Evolutionary conservation across 805 yeast genomes (phyloP), one percentile per base, ranked within the genome.

Genomic region (Clavispora fructus): DNA sequence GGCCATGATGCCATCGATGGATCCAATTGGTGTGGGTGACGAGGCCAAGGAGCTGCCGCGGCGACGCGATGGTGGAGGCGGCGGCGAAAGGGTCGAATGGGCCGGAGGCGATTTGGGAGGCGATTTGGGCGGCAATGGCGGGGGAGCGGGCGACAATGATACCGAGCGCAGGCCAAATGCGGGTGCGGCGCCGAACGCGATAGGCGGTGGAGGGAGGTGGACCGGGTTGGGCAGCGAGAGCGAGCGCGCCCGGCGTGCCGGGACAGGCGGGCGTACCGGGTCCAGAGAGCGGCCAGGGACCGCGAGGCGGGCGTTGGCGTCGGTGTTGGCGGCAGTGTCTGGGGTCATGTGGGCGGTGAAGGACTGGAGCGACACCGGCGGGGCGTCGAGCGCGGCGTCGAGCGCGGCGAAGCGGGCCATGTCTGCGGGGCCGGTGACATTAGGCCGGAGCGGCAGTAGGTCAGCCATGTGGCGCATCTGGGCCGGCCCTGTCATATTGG

Each of bases 401-500:
- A 66, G 68, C 3, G 64, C 47, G 39, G 62, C 56, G 11, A 62
- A 41, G 26, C 64, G 55, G 27, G 71, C 71, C 71, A 68, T 65
- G 44, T 68, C 71, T 8, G 42, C 50, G 11, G 56, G 58, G 5
- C 66, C 60, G 32, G 73, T 56, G 47, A 52, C 58, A 40, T 60
- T 62, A 6, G 65, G 69, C 49, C 51, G 53, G 43, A 29, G 62
- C 51, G 32, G 54, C 30, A 33, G 37, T n/a, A 39, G 41, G 23
- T n/a, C 11, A 25, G 25, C 37, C 37, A 33, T 33, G 37, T n/a
- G 9, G 37, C 37, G 37, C 69, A 71, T 70, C 49, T 70, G 74
- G 4, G 67, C 70, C 1, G 77, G 77, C 0, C 77, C 77, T 1
- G 77, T 71, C 74, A 69, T 66, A 49, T 71, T 72, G n/a, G 77